Evolutionary conservation across 2,329 filamentous ascomycete species (phyloP), one percentile per base, ranked within the genome.

Genomic region (Stachybotrys echinatus): DNA sequence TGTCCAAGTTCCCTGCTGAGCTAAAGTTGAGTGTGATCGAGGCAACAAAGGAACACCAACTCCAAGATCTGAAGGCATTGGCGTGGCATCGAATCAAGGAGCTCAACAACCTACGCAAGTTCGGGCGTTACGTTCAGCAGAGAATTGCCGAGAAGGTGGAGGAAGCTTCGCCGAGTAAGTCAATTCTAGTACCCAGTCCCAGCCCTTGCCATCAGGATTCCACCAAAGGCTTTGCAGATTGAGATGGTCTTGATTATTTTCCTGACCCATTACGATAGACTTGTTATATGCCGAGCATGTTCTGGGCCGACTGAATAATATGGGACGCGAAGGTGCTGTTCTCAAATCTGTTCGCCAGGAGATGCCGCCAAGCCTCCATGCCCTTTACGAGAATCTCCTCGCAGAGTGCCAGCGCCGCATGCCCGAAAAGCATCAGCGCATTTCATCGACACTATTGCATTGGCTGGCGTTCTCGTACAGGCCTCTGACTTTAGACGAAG

Each of bases 211-310:
- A n/a, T n/a, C n/a, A n/a, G n/a, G n/a, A n/a, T n/a, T n/a, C n/a
- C n/a, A n/a, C n/a, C n/a, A n/a, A n/a, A n/a, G n/a, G n/a, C n/a
- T n/a, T n/a, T 3, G 14, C 2, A 3, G 8, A 1, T 4, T 20
- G 34, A 20, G 3, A 7, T 12, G 3, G 5, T 5, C 2, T 3
- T 20, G 12, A 10, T 22, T 22, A 21, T 6, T 14, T 10, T 23
- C 21, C 23, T 7, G 14, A 43, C 14, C 17, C 20, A 20, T 48
- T 14, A 17, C 12, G 5, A 21, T 40, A 68, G 65, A 63, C 20
- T 61, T 71, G 55, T 57, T 70, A 1, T 71, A 70, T 27, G 62
- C 63, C 0, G 62, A 70, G 21, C 65, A 70, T n/a, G 57, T 69
- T 22, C 56, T 72, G 0, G 40, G 52, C 6, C 54, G 63, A 0